Evolutionary conservation across 1,284 basidiomycete species (phyloP), one percentile per base, ranked within the genome.

Genomic region (Melampsora allii-populina): DNA sequence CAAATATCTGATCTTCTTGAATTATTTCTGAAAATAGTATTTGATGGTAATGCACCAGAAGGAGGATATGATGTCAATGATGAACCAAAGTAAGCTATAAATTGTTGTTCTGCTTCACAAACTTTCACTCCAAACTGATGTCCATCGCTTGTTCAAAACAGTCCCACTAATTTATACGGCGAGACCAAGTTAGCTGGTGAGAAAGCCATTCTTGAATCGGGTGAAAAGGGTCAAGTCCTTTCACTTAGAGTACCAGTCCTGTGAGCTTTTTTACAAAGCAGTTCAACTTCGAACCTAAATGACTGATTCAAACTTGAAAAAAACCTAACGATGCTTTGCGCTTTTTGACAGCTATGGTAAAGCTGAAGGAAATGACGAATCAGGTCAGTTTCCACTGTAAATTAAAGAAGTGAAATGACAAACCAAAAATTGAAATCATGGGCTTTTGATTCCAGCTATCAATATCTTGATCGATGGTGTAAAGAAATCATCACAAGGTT

Each of bases 161-260:
- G 68, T 64, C 68, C 68, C 10, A 71, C 59, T 5, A 89, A 93
- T 67, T 82, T 88, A 1, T 93, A 93, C 77, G 91, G 89, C 0
- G 80, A 84, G 77, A 88, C 88, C 0, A 93, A 93, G 80, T 84
- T 87, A 59, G 88, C 88, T 53, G 91, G 91, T 3, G 91, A 93
- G 81, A 77, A 86, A 7, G 87, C 86, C 10, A 85, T 88, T 5
- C 82, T 90, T 2, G 82, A 83, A 5, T 84, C 86, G 2, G 82
- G 76, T 10, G 59, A 64, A 21, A 42, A 84, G 3, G 86, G 87
- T 19, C 85, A 85, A 67, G 84, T 83, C 4, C 81, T 88, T 65
- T 86, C 90, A n/a, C 82, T 93, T 63, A 84, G 91, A 36, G 89
- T 93, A 3, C 91, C 91, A 27, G 88, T 93, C 5, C 81, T 93